Conservation (phyloP, 2,329 filamentous ascomycete species). For the Sarocladium oryzae region DNA sequence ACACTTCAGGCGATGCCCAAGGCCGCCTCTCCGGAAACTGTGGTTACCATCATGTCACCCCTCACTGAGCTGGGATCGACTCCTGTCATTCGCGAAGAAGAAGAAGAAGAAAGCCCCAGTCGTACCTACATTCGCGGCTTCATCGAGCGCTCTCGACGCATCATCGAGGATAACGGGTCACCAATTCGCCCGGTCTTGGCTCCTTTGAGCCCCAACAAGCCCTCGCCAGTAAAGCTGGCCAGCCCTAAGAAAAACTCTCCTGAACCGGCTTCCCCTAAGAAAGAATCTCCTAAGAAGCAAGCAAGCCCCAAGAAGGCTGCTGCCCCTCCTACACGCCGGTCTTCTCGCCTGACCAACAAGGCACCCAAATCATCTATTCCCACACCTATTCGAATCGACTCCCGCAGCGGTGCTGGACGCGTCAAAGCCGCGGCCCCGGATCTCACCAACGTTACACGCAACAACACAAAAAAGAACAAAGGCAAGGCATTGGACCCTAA, state of each 20-base stretch:
- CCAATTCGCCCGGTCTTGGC: neutral
- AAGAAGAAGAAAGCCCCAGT: constrained; percentile 4
- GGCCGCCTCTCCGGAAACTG: neutral
- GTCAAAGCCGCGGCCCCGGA: constrained; percentile 1
- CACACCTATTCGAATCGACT: constrained; percentile 3
- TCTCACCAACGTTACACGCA: neutral
- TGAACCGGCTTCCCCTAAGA: neutral
- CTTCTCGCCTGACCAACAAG: constrained; percentile 3
- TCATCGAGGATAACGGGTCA: neutral
- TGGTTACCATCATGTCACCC: neutral
- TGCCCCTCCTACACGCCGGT: neutral
- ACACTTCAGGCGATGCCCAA: neutral
- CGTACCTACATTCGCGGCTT: constrained; percentile 5
- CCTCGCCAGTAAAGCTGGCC: neutral
- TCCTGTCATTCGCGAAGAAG: neutral
- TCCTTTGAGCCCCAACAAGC: constrained; percentile 1
- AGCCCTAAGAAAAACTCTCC: neutral
- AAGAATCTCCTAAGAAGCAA: neutral
- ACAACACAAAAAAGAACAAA: constrained; percentile 4
- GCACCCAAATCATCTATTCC: constrained; percentile 4
- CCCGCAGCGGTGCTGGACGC: constrained; percentile 2
- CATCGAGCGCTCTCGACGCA: constrained; percentile 3
- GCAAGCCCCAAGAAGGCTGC: neutral
- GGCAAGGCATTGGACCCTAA: neutral
- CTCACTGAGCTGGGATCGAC: neutral